Base-by-base conservation (phyloP, 345 rosid genomes). In the Heritiera fomes region DNA sequence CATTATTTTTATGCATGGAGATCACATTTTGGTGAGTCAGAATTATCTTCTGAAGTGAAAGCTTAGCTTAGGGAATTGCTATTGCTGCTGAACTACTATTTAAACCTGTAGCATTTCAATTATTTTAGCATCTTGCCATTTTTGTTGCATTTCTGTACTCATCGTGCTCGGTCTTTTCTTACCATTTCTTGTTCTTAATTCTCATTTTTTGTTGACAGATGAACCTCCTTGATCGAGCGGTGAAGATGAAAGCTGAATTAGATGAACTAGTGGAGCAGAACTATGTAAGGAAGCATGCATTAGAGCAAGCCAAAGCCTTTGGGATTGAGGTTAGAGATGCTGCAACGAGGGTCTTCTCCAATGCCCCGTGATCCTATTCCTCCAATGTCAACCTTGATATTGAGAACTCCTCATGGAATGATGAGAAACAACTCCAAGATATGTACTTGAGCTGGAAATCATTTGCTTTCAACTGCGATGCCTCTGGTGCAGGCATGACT, bases 371-470 rank as follows among this genome's bases (percentile, higher is more conserved):
- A 46, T 96, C 99, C 3, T 96, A 94, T 88, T 96, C 99, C 75
- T 90, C 99, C 6, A 96, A 92, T 82, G 85, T 96, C 74, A 94
- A 89, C 75, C 95, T 96, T 75, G 99, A 97, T 12, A 97, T 96
- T 28, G 99, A 94, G 86, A 96, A 96, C 81, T 96, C 99, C 73
- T 89, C 98, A 1, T 96, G 99, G 99, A 96, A 94, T 79, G 98
- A 96, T n/a, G 98, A 96, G 94, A 94, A 92, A 83, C 97, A 96
- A 85, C 99, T 94, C 77, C 99, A 96, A 76, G 99, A 96, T 88
- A 96, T 96, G 99, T 96, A 94, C 79, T 78, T 96, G 90, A 92
- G 99, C 89, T 81, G 99, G 52, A 96, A 96, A 80, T 96, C 99
- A 8, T 96, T 96, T 83, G 99, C 99, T 18, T 96, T 96, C 8